These are phyloP conservation scores for Teunomyces panamensis DNA, from an alignment of 805 yeast species.

Conservation along the genomic window DNA sequence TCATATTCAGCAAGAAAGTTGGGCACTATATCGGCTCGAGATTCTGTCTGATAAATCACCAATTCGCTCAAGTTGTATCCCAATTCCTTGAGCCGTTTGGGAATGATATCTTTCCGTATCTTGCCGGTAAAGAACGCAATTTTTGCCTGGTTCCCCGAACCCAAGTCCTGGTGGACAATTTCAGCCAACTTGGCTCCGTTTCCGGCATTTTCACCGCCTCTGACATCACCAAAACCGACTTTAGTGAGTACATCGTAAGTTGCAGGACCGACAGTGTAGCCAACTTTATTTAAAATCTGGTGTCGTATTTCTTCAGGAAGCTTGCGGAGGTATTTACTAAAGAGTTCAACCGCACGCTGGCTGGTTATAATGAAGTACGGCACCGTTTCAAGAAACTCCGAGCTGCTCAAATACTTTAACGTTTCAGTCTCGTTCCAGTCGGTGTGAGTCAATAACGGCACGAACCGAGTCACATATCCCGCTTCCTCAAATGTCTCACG, in stretches of 20 bases:
- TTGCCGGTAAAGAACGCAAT: constrained; percentile 83
- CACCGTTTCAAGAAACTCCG: constrained; percentile 36
- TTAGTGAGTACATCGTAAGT: constrained; percentile 57
- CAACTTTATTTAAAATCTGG: constrained; percentile 46
- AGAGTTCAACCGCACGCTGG: constrained; percentile 86
- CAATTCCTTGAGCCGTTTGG: constrained; percentile 47
- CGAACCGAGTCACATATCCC: constrained; percentile 47
- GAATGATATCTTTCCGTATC: constrained; percentile 77
- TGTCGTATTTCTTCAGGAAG: constrained; percentile 19
- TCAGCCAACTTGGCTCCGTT: constrained; percentile 73
- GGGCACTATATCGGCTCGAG: constrained; percentile 44
- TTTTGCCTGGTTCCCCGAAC: constrained; percentile 16
- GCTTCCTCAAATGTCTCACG: constrained; percentile 38
- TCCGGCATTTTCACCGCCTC: constrained; percentile 78
- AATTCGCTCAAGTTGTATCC: constrained; percentile 53
- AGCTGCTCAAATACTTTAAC: constrained; percentile 40
- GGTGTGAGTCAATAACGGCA: constrained; percentile 73
- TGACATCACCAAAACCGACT: constrained; percentile 64
- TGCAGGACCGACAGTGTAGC: constrained; percentile 91
- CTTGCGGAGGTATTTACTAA: constrained; percentile 43
- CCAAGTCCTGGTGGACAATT: constrained; percentile 43
- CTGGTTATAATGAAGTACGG: constrained; percentile 75
- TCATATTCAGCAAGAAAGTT: constrained; percentile 24
- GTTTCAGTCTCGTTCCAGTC: constrained; percentile 50
- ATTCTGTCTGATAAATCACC: constrained; percentile 67